phyloP scores from a whole-genome alignment of 306 rosid genomes.

The Fagus sylvatica region DNA sequence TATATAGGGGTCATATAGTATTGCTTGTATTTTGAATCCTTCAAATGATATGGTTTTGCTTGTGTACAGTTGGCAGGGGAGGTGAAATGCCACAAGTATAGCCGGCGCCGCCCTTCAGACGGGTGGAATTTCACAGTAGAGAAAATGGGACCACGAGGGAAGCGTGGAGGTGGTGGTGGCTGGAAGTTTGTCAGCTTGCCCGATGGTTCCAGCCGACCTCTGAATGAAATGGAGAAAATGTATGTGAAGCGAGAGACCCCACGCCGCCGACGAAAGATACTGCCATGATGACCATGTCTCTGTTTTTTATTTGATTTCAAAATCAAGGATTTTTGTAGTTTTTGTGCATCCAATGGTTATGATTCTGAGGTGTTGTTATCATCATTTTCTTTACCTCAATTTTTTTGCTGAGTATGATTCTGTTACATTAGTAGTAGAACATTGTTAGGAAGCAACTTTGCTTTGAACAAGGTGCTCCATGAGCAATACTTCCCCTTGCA shows the following conservation, averaged over 20 bases:
- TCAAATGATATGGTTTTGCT: constrained; percentile 29
- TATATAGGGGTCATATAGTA: neutral
- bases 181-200: constrained; percentile 88
- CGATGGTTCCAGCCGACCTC: constrained; percentile 87
- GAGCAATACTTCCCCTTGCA: neutral
- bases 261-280: constrained; percentile 70
- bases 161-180: constrained; percentile 81
- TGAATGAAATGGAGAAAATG: constrained; percentile 86
- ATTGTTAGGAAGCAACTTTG: neutral
- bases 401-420: neutral
- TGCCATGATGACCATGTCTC: constrained; percentile 43
- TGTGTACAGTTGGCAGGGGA: constrained; percentile 71
- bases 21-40: neutral
- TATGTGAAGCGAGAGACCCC: constrained; percentile 84
- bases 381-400: neutral
- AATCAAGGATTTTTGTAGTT: neutral
- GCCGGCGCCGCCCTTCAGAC: constrained; percentile 65
- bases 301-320: neutral
- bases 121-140: constrained; percentile 86
- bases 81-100: constrained; percentile 76
- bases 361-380: neutral
- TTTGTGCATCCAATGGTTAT: neutral
- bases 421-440: neutral
- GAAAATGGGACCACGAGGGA: constrained; percentile 77
- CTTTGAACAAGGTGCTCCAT: neutral